Evolutionary conservation across 345 rosid species (phyloP).

Genomic region (Alliaria petiolata): DNA sequence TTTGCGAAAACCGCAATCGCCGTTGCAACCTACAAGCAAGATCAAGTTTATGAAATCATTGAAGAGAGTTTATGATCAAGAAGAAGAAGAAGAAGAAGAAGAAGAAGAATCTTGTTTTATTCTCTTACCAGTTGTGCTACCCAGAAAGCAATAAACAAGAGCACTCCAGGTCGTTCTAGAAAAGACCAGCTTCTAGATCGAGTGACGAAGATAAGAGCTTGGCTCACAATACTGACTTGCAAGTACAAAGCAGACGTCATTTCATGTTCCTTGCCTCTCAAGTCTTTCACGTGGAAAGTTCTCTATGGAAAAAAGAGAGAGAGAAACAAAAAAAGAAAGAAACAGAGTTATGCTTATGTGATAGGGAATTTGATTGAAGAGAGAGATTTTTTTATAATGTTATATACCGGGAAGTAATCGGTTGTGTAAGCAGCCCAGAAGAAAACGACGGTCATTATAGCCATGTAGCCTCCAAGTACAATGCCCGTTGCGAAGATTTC

Average conservation of each 20-base stretch:
- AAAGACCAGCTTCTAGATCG: conserved; percentile 92
- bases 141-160: conserved; percentile 52
- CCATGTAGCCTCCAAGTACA: conserved; percentile 78
- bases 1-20: conserved; percentile 58
- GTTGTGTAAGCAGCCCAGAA: conserved; percentile 69
- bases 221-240: conserved; percentile 97
- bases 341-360: too few species aligned
- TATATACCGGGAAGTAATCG: conserved; percentile 63
- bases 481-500: conserved; percentile 92
- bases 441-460: conserved; percentile 79
- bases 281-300: conserved; percentile 50
- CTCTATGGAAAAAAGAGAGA: conserved; percentile 48
- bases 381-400: neutral
- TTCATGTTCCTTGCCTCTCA: conserved; percentile 40
- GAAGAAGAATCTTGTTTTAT: neutral
- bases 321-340: too few species aligned
- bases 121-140: conserved; percentile 63
- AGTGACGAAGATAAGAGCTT: conserved; percentile 88
- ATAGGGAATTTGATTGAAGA: too few species aligned
- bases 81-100: conserved; percentile 7
- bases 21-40: conserved; percentile 57
- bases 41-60: neutral
- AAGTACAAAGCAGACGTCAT: conserved; percentile 84
- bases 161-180: conserved; percentile 69
- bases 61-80: neutral